Base-by-base conservation (phyloP, 257 asterid genomes). In the Galeopsis tetrahit region DNA sequence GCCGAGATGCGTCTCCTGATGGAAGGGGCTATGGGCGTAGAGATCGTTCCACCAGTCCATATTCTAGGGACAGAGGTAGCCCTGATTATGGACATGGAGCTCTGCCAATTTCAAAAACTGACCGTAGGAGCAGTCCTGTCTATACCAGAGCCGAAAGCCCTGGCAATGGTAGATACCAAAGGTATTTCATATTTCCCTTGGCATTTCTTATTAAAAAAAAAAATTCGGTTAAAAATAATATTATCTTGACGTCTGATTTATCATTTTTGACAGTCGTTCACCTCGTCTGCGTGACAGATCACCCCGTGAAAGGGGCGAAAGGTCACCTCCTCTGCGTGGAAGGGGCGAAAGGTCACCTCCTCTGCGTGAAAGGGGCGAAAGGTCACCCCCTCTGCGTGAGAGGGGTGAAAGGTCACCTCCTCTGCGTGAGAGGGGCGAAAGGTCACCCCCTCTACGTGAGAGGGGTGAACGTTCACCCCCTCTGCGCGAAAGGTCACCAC, bases 1-100 rank as follows among this genome's bases (percentile, higher is more conserved):
- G 95, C 0, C 85, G 92, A 38, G 90, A 88, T 56, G 63, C 61
- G 13, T 88, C 95, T 44, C 91, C 92, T 10, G 90, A 76, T 66
- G 74, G 87, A 66, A 79, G 90, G 79, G 80, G 81, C 64, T 83
- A 84, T 76, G 96, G 85, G 44, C 92, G 78, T 0, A 69, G 84
- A 3, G 85, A 88, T 21, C 93, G 93, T 52, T 90, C 96, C 3
- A 88, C 93, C 31, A 90, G 96, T 65, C 93, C 96, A 40, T 84
- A 85, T 58, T 87, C 85, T 31, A 81, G 94, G 88, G 85, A 87
- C 53, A 86, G 96, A 84, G 96, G 89, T 59, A 92, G 98, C 83
- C 97, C 97, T 72, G 97, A 92, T 75, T 89, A 92, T 74, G 97
- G 97, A 21, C 97, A 78, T 76, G 96, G 93, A 61, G 73, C 93